These are phyloP conservation scores for Tetratostichococcus sp. DNA, from an alignment of 139 green algal genomes.

Conservation along the genomic window DNA sequence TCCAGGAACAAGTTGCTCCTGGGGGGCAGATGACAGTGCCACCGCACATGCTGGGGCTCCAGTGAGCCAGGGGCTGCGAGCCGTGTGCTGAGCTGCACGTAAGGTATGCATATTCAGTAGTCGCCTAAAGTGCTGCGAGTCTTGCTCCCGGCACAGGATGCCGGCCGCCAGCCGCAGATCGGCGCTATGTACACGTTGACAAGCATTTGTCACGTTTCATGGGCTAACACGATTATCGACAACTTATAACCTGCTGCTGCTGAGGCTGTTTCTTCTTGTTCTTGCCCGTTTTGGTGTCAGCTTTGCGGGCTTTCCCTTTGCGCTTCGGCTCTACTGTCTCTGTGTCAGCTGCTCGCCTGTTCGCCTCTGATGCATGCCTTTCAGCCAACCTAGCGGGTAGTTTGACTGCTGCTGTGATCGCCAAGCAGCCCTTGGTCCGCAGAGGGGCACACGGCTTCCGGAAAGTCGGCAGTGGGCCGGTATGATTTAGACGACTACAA, in stretches of 20 bases:
- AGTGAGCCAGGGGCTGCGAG: too few relatives aligned
- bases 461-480: not conserved
- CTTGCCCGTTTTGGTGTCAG: too few relatives aligned
- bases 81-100: not conserved
- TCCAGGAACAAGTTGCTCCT: conserved; percentile 10
- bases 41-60: conserved; percentile 2
- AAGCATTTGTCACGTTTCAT: too few relatives aligned
- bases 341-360: not conserved
- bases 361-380: not conserved
- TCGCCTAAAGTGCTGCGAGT: too few relatives aligned
- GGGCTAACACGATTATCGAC: too few relatives aligned
- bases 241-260: not conserved
- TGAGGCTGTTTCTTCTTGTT: not conserved
- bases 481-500: too few relatives aligned
- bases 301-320: too few relatives aligned
- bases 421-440: not conserved
- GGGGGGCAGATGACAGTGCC: not conserved
- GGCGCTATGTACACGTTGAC: too few relatives aligned
- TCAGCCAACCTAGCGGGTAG: not conserved
- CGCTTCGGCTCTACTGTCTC: too few relatives aligned
- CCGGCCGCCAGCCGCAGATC: too few relatives aligned
- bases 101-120: not conserved
- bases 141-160: too few relatives aligned
- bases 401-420: not conserved
- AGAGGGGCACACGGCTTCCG: not conserved